Evolutionary conservation across 805 yeast species (phyloP).

Genomic region (Dipodascopsis tothii): DNA sequence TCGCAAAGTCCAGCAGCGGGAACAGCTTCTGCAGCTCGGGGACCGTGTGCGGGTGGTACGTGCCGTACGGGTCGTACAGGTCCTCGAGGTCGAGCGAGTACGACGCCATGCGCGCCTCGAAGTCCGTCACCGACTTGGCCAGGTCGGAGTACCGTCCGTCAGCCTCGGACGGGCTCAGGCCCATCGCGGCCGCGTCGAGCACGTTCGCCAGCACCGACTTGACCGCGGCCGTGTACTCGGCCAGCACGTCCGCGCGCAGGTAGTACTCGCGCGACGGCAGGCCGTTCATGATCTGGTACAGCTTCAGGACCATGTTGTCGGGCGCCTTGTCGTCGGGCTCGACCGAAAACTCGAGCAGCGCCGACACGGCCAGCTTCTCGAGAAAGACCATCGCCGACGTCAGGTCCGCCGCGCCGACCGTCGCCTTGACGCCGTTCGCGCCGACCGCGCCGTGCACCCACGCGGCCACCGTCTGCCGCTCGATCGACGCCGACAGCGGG

Average conservation of each 20-base stretch:
- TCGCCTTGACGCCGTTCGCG: background rate
- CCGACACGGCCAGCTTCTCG: slow-evolving; percentile 17
- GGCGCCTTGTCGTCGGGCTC: slow-evolving; percentile 23
- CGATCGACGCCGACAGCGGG: slow-evolving; percentile 7
- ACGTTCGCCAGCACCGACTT: slow-evolving; percentile 17
- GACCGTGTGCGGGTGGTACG: slow-evolving; percentile 19
- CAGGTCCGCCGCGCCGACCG: slow-evolving; percentile 15
- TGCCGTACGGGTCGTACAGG: slow-evolving; percentile 16
- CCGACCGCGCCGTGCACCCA: slow-evolving; percentile 8
- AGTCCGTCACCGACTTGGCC: slow-evolving; percentile 19
- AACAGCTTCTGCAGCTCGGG: slow-evolving; percentile 12
- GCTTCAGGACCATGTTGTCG: slow-evolving; percentile 11
- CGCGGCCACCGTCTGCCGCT: slow-evolving; percentile 5
- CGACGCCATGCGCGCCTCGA: slow-evolving; percentile 13
- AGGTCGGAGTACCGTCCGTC: slow-evolving; percentile 13
- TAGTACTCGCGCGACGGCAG: slow-evolving; percentile 22
- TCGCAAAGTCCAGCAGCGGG: slow-evolving; percentile 12
- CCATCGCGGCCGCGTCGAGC: slow-evolving; percentile 6
- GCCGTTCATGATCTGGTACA: slow-evolving; percentile 21
- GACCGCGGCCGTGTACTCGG: slow-evolving; percentile 12
- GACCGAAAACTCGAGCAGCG: slow-evolving; percentile 16
- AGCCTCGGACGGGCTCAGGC: slow-evolving; percentile 5
- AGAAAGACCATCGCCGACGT: slow-evolving; percentile 16
- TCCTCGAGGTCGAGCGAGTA: slow-evolving; percentile 22
- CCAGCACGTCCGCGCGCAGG: slow-evolving; percentile 4